phyloP scores from a whole-genome alignment of 805 yeast genomes.

The Scheffersomyces ergatensis region DNA sequence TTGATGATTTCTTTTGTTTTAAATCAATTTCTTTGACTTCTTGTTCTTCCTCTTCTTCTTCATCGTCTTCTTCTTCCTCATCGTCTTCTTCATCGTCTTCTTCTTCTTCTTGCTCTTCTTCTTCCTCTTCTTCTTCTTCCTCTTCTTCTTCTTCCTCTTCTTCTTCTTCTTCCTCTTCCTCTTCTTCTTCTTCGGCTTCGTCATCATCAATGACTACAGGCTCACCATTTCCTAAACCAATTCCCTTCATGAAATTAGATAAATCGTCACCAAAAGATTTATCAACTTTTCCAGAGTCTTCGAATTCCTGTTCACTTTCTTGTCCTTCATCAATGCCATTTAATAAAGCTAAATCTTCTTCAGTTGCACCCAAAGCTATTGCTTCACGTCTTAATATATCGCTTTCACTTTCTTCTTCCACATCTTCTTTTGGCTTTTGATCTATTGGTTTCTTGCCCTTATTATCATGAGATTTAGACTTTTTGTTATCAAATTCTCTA shows the following conservation, averaged over 20 bases:
- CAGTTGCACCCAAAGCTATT: slow-evolving; percentile 78
- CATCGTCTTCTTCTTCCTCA: slow-evolving; percentile 13
- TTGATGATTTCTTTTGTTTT: slow-evolving; percentile 14
- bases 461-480: slow-evolving; percentile 4
- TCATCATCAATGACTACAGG: slow-evolving; percentile 29
- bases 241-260: slow-evolving; percentile 57
- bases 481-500: background rate
- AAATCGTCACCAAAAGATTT: slow-evolving; percentile 52
- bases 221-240: slow-evolving; percentile 55
- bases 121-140: slow-evolving; percentile 22
- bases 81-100: slow-evolving; percentile 21
- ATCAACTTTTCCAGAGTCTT: slow-evolving; percentile 39
- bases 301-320: slow-evolving; percentile 52
- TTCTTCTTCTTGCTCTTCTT: slow-evolving; percentile 23
- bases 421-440: slow-evolving; percentile 3
- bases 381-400: slow-evolving; percentile 68
- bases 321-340: slow-evolving; percentile 53
- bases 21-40: slow-evolving; percentile 13
- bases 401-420: slow-evolving; percentile 10
- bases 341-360: slow-evolving; percentile 70
- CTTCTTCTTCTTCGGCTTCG: slow-evolving; percentile 32
- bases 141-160: slow-evolving; percentile 15
- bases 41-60: slow-evolving; percentile 11
- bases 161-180: slow-evolving; percentile 20
- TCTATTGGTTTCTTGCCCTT: slow-evolving; percentile 9